Percentiles rank a stretch among this genome's conserved stretches.
Evolutionary conservation across 1,139 yeast genomes (phyloP).

Genomic region (Nakaseomyces delphensis): DNA sequence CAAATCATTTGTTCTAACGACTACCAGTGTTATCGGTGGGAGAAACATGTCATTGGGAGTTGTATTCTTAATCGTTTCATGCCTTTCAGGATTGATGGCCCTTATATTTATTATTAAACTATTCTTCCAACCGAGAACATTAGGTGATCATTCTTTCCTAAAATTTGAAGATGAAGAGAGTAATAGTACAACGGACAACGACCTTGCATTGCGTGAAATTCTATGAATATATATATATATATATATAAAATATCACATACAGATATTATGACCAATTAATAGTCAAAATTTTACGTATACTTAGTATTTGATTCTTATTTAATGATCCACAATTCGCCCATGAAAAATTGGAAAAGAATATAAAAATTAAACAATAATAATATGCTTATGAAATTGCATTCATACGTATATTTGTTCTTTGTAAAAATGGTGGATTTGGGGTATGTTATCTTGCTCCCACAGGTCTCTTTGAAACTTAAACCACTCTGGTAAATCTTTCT

Average conservation of each 20-base stretch:
- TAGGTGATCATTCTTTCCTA: conserved; percentile 37
- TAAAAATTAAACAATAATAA: too few species aligned
- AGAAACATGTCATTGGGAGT: conserved; percentile 81
- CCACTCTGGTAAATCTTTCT: conserved; percentile 61
- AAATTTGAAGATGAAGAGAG: conserved; percentile 25
- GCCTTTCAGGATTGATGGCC: conserved; percentile 47
- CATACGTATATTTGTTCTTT: conserved; percentile 28
- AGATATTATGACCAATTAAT: too few species aligned
- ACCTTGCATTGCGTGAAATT: conserved; percentile 26
- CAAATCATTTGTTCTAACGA: conserved; percentile 69
- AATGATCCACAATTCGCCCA: too few species aligned
- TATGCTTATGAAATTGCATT: too few species aligned
- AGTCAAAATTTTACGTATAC: too few species aligned
- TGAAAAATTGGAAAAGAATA: too few species aligned
- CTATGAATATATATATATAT: conserved; percentile 11
- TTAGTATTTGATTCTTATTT: too few species aligned
- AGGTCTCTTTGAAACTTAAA: conserved; percentile 49
- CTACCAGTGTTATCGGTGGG: conserved; percentile 86
- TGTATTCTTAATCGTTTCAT: conserved; percentile 90
- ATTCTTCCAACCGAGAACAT: conserved; percentile 39
- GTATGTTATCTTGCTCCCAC: conserved; percentile 47
- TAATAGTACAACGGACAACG: conserved; percentile 7
- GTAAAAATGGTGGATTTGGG: conserved; percentile 29
- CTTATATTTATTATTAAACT: conserved; percentile 39
- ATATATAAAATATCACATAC: not conserved